A percentile compares a stretch with the other conserved stretches of the same genome.
Evolutionary conservation across 2,329 filamentous ascomycete genomes (phyloP).

Genomic region (Colletotrichum sp.): DNA sequence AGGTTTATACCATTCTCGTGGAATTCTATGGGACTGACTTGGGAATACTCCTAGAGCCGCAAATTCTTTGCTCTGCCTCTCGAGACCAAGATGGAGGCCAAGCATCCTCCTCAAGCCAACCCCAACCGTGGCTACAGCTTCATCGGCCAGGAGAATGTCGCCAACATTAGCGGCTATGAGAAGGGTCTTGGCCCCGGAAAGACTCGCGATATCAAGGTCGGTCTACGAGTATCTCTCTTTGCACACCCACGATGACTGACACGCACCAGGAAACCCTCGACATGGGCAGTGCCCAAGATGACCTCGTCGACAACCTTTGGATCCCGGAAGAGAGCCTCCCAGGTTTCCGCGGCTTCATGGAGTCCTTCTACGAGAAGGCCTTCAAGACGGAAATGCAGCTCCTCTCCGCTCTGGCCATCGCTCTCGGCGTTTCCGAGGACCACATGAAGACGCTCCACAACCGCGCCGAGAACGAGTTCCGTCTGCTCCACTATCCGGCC

Average conservation of each 20-base stretch:
- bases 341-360: conserved; percentile 36
- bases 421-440: conserved; percentile 32
- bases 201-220: conserved; percentile 8
- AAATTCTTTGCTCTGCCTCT: conserved; percentile 25
- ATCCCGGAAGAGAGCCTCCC: conserved; percentile 38
- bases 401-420: conserved; percentile 34
- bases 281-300: neutral
- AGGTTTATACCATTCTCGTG: neutral
- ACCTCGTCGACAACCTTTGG: conserved; percentile 41
- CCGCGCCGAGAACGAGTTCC: conserved; percentile 20
- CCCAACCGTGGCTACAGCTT: conserved; percentile 35
- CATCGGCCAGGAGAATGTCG: conserved; percentile 32
- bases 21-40: neutral
- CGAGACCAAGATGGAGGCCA: conserved; percentile 31
- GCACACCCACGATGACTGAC: neutral
- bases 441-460: conserved; percentile 4
- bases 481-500: conserved; percentile 21
- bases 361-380: conserved; percentile 34
- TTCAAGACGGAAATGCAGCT: conserved; percentile 30
- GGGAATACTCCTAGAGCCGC: neutral
- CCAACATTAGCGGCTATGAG: conserved; percentile 27
- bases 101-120: conserved; percentile 31
- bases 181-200: neutral
- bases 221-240: neutral
- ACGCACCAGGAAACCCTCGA: neutral